Conservation (phyloP, 2,329 filamentous ascomycete genomes). For the Ceratocystis cubensis region DNA sequence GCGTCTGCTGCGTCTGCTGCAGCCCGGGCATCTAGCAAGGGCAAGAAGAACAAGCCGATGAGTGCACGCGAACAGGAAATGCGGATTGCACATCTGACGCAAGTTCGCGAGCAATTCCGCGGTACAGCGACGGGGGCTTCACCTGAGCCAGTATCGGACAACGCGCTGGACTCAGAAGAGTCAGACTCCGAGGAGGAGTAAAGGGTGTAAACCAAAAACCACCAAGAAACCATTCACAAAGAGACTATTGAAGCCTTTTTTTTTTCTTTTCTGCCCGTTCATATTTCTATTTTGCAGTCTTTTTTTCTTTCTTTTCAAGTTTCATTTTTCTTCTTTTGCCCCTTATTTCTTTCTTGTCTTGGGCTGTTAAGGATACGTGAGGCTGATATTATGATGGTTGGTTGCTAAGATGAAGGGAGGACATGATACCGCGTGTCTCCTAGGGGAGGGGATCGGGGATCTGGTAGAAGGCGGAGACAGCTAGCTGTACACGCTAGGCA, state of each 20-base stretch:
- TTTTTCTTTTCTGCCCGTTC: conserved; percentile 5
- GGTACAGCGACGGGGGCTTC: conserved; percentile 18
- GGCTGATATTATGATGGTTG: not conserved
- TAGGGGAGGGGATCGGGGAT: not conserved
- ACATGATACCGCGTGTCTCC: not conserved
- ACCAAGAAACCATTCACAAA: not conserved
- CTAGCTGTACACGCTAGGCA: not conserved
- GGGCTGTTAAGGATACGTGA: not conserved
- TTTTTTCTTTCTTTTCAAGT: conserved; percentile 7
- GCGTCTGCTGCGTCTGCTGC: conserved; percentile 27
- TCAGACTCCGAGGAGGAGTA: conserved; percentile 39
- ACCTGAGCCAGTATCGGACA: conserved; percentile 21
- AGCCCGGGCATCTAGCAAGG: conserved; percentile 35
- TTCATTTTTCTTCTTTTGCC: conserved; percentile 2
- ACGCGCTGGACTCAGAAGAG: conserved; percentile 28
- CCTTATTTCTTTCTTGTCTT: not conserved
- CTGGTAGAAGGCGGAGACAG: not conserved
- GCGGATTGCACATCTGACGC: conserved; percentile 48
- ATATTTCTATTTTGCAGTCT: conserved; percentile 3
- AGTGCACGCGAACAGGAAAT: conserved; percentile 56
- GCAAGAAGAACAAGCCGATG: conserved; percentile 66
- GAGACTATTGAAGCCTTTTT: not conserved
- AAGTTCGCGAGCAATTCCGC: conserved; percentile 34
- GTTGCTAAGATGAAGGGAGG: not conserved
- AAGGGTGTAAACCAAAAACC: conserved; percentile 23